Evolutionary conservation across 495 filamentous ascomycete genomes (phyloP).

Genomic region (Hypomontagnella monticulosa): DNA sequence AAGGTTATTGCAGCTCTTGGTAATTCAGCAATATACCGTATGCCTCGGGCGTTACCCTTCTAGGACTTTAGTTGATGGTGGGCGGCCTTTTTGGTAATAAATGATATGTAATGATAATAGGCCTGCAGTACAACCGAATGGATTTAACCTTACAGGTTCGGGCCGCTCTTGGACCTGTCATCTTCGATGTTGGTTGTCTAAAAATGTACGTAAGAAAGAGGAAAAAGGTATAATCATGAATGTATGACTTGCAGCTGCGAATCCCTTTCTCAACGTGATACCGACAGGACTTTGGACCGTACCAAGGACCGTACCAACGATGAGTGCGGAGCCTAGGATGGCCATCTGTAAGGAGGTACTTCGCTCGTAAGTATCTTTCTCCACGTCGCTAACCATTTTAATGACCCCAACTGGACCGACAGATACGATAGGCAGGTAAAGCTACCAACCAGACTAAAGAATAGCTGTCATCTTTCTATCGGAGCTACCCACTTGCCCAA

Average conservation of each 20-base stretch:
- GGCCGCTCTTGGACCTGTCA: conserved; percentile 19
- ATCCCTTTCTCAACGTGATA: conserved; percentile 34
- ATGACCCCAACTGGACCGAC: too few relatives aligned
- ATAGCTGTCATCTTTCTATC: neutral
- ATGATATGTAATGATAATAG: neutral
- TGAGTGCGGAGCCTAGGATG: conserved; percentile 14
- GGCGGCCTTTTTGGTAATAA: too few relatives aligned
- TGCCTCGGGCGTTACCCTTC: too few relatives aligned
- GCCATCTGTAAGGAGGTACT: neutral
- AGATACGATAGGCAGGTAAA: too few relatives aligned
- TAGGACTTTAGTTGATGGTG: too few relatives aligned
- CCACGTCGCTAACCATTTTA: neutral
- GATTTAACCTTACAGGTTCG: conserved; percentile 35
- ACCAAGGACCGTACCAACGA: conserved; percentile 2
- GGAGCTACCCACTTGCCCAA: conserved; percentile 2
- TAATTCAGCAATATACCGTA: conserved; percentile 13
- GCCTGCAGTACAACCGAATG: conserved; percentile 23
- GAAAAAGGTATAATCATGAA: neutral
- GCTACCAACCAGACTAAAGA: too few relatives aligned
- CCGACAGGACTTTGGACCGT: conserved; percentile 27
- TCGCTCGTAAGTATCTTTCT: neutral
- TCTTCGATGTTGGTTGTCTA: neutral
- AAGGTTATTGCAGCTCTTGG: conserved; percentile 32
- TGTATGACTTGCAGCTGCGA: conserved; percentile 35
- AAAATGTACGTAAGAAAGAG: neutral